A percentile compares a stretch with the other conserved stretches of the same genome.
These are phyloP conservation scores for Thraustochytrium striatum DNA, from an alignment of 352 stramenopile genomes.

Conservation along the genomic window DNA sequence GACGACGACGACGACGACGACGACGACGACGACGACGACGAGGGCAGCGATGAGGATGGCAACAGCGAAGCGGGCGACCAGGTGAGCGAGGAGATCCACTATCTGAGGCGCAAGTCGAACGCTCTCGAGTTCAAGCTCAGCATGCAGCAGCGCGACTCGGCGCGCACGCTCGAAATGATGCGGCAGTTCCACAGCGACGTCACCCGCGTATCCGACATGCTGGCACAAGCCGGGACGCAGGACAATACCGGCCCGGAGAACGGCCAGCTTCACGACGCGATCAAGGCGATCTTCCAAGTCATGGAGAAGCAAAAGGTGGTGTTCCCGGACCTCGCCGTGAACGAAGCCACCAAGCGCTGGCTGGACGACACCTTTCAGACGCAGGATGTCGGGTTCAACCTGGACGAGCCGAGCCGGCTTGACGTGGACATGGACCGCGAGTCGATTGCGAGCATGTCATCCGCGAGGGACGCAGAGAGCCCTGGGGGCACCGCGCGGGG, in stretches of 20 bases:
- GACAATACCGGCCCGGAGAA: not conserved
- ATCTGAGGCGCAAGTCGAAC: constrained; percentile 4
- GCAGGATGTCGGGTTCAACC: not conserved
- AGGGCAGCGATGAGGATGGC: not conserved
- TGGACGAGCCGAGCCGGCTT: not conserved
- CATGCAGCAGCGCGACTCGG: constrained; percentile 12
- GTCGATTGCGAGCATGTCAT: too few species aligned
- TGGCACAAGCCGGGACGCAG: too few species aligned
- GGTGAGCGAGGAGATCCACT: not conserved
- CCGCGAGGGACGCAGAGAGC: too few species aligned
- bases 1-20: not conserved
- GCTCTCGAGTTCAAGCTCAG: constrained; percentile 17
- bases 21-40: not conserved
- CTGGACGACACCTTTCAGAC: constrained; percentile 32
- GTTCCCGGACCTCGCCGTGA: constrained; percentile 11
- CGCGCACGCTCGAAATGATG: constrained; percentile 15
- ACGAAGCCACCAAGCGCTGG: constrained; percentile 20
- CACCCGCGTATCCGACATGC: constrained; percentile 2
- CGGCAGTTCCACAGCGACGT: constrained; percentile 8
- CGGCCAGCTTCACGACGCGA: constrained; percentile 5
- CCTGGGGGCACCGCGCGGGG: too few species aligned
- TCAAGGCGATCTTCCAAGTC: constrained; percentile 9
- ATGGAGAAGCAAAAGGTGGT: not conserved
- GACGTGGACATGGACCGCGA: not conserved
- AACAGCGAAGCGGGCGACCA: not conserved